Percentiles rank a stretch among this genome's conserved stretches.
Conservation (phyloP, 2,329 filamentous ascomycete genomes). For the Diaporthe sp. region DNA sequence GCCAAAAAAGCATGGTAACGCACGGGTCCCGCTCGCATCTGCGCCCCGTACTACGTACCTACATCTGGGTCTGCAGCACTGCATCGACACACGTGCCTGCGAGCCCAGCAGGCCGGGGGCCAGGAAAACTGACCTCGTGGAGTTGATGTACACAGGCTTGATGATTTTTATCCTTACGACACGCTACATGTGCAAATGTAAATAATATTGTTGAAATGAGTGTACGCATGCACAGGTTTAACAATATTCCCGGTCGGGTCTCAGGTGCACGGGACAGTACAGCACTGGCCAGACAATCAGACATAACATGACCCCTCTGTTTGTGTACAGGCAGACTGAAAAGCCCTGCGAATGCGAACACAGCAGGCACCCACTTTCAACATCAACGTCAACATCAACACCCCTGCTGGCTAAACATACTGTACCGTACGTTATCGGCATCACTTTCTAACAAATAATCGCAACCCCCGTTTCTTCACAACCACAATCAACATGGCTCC, state of each 20-base stretch:
- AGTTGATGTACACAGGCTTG: background rate
- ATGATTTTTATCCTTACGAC: background rate
- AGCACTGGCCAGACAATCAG: background rate
- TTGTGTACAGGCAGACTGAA: slow-evolving; percentile 2
- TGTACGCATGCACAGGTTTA: background rate
- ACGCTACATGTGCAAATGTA: background rate
- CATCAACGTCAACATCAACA: background rate
- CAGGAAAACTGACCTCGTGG: background rate
- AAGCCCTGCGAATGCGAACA: background rate
- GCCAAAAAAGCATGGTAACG: background rate
- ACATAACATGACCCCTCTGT: background rate
- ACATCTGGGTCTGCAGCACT: background rate
- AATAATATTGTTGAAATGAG: background rate
- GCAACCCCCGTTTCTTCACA: background rate
- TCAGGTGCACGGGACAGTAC: slow-evolving; percentile 18
- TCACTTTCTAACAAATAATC: too few species aligned
- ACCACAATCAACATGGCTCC: slow-evolving; percentile 74
- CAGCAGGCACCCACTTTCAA: background rate
- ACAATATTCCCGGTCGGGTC: background rate
- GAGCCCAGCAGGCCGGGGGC: background rate
- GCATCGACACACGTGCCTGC: background rate
- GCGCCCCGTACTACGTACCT: background rate
- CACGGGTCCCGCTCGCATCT: background rate
- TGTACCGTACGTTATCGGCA: background rate
- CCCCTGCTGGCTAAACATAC: background rate